phyloP scores from a whole-genome alignment of 176 grass and related monocot genomes.

The Lolium rigidum region DNA sequence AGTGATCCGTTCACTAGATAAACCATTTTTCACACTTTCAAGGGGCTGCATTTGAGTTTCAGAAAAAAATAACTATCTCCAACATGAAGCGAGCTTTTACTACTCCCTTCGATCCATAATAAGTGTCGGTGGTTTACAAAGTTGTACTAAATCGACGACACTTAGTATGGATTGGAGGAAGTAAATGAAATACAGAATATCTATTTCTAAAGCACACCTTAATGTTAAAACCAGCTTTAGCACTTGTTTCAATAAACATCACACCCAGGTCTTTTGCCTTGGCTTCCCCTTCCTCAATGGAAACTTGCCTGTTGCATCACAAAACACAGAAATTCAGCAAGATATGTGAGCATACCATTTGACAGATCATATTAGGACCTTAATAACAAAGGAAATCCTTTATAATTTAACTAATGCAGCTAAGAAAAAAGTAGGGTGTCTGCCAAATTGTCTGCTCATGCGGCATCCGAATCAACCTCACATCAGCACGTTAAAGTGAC shows the following conservation, averaged over 20 bases:
- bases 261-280: conserved; percentile 95
- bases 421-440: background rate
- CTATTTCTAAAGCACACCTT: conserved; percentile 64
- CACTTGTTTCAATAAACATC: conserved; percentile 99
- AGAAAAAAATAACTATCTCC: background rate
- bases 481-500: background rate
- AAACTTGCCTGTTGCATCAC: conserved; percentile 82
- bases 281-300: conserved; percentile 96
- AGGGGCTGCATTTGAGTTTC: background rate
- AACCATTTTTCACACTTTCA: background rate
- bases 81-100: background rate
- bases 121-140: too few relatives aligned
- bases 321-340: conserved; percentile 46
- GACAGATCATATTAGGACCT: conserved; percentile 9
- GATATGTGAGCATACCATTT: background rate
- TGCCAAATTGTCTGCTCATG: background rate
- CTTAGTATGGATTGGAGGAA: too few relatives aligned
- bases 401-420: background rate
- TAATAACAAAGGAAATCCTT: background rate
- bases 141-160: too few relatives aligned
- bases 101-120: background rate
- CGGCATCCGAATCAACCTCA: background rate
- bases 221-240: conserved; percentile 99
- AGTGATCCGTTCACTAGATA: background rate
- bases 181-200: conserved; percentile 15